These are phyloP conservation scores for Pythium apleroticum DNA, from an alignment of 352 stramenopile genomes.

Conservation along the genomic window DNA sequence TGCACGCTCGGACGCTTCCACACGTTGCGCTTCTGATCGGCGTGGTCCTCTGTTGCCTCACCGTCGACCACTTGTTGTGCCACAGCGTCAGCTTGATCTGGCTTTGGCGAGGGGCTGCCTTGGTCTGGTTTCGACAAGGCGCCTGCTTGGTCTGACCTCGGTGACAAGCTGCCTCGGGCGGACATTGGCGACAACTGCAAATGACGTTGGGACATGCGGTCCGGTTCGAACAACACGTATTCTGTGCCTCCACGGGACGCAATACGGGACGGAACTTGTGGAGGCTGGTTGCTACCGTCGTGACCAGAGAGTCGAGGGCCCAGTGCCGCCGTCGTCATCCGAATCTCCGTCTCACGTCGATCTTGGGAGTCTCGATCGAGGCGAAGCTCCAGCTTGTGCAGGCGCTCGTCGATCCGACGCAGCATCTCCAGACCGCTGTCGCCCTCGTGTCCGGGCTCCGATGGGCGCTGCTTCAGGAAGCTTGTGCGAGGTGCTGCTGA, in stretches of 20 bases:
- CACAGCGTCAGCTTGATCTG: not conserved
- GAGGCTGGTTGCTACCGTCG: constrained; percentile 2
- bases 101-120: not conserved
- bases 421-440: constrained; percentile 31
- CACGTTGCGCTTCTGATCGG: constrained; percentile 37
- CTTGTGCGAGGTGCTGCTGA: not conserved
- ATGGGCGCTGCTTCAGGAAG: constrained; percentile 1
- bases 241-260: constrained; percentile 6
- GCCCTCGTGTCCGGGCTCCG: not conserved
- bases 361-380: constrained; percentile 50
- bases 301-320: constrained; percentile 9
- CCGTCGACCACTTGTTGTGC: constrained; percentile 22
- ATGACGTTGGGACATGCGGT: constrained; percentile 65
- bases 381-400: constrained; percentile 47
- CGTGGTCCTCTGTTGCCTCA: constrained; percentile 26
- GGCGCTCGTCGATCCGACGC: constrained; percentile 47
- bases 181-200: constrained; percentile 29
- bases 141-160: constrained; percentile 7
- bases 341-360: constrained; percentile 50
- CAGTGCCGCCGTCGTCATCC: not conserved
- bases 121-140: too few relatives aligned
- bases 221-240: constrained; percentile 53
- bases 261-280: not conserved
- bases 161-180: constrained; percentile 9
- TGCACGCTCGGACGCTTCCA: constrained; percentile 36